Base-by-base conservation (phyloP, 495 filamentous ascomycete genomes). In the Talaromyces thailandensis region DNA sequence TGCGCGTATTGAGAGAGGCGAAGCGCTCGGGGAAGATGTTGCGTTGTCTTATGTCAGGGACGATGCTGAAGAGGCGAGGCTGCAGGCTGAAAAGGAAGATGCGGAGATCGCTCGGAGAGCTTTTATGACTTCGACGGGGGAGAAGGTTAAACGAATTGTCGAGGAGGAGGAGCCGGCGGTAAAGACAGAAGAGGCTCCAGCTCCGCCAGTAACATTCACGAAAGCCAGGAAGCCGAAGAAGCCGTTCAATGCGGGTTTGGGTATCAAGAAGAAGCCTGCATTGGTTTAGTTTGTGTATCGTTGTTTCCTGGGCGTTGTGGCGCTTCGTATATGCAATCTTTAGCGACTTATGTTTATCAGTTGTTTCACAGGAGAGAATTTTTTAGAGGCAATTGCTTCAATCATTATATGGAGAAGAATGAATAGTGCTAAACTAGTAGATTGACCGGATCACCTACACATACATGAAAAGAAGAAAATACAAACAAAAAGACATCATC, bases 231-330 rank as follows among this genome's bases (percentile, higher is more conserved):
- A 92, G 79, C 86, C 89, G 71, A 96, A 93, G 74, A 93, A 92
- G 79, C 84, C 89, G 60, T 78, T 86, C 58, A 71, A 80, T 9
- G 86, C 86, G 31, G 73, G 84, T 28, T 69, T 96, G 64, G 93
- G 93, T 1, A 97, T 96, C 69, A 98, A 96, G 81, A 96, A 92
- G 82, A 96, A 95, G 78, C 76, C 83, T 21, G 72, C 79, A 6
- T 62, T 82, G 63, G 72, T 82, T 8, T 81, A 63, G 72, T 23
- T 40, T 26, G 12, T 31, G 11, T 65, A n/a, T 26, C 24, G 16
- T 52, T 25, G 56, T 16, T 48, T 50, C 18, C 25, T n/a, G n/a
- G 43, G n/a, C n/a, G 43, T 48, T 21, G 16, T 43, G 43, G 43
- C 40, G 43, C 18, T 48, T 40, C 56, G 45, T 62, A 43, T 35